phyloP scores from a whole-genome alignment of 305 asterid species.

The Fraxinus greggii region DNA sequence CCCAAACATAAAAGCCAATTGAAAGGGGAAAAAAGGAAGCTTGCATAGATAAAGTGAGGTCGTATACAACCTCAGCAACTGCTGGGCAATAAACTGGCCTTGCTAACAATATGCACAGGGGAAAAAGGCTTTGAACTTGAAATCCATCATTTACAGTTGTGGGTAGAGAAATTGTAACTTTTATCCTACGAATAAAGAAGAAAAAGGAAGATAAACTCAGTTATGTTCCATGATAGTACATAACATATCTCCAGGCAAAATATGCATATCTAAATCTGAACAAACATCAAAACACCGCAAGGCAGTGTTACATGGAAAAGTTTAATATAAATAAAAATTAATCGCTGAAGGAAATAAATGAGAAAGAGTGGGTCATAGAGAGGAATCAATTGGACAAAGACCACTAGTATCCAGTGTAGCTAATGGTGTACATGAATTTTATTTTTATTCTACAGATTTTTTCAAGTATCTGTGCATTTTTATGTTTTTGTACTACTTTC shows the following conservation, averaged over 20 bases:
- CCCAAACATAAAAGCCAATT: constrained; percentile 8
- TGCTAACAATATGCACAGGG: constrained; percentile 81
- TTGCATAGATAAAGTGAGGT: constrained; percentile 22
- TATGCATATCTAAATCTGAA: neutral
- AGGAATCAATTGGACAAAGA: neutral
- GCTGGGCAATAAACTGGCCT: constrained; percentile 62
- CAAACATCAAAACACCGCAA: neutral
- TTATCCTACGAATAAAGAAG: constrained; percentile 54
- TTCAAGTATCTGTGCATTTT: neutral
- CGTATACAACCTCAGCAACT: constrained; percentile 56
- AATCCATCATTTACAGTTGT: constrained; percentile 61
- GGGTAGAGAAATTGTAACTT: constrained; percentile 74
- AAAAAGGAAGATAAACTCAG: constrained; percentile 15
- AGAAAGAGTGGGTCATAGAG: neutral
- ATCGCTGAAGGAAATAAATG: neutral
- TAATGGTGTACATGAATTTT: neutral
- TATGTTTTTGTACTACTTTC: neutral
- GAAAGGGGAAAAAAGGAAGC: constrained; percentile 21
- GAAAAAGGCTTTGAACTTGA: constrained; percentile 66
- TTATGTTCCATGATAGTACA: constrained; percentile 6
- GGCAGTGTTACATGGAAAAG: neutral
- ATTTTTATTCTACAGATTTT: neutral
- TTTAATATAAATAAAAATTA: neutral
- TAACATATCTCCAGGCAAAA: neutral
- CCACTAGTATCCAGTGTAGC: neutral